Conservation (phyloP, 208 protist species). For the Jaenimonas drosophilae region DNA sequence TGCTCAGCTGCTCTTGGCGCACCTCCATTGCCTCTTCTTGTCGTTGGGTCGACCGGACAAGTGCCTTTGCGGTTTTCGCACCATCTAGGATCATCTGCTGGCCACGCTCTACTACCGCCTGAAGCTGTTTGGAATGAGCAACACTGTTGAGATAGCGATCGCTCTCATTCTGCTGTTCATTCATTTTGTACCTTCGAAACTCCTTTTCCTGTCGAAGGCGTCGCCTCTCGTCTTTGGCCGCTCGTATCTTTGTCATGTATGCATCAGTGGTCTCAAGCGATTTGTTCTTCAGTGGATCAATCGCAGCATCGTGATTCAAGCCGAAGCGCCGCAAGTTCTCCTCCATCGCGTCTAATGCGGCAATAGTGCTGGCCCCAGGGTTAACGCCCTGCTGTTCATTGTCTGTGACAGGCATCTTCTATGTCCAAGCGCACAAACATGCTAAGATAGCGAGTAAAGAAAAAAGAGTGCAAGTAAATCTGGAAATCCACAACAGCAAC, state of each 20-base stretch:
- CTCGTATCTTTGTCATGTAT: conserved; percentile 47
- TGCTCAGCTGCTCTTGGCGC: too few species aligned
- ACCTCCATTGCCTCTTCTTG: too few species aligned
- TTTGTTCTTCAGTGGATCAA: conserved; percentile 2
- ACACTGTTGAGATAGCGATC: conserved; percentile 10
- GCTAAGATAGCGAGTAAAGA: too few species aligned
- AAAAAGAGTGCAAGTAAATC: too few species aligned
- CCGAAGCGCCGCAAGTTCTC: conserved; percentile 66
- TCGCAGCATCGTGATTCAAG: conserved; percentile 15
- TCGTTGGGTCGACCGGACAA: too few species aligned
- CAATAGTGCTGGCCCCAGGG: too few species aligned
- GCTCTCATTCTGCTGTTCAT: conserved; percentile 32
- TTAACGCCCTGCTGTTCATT: too few species aligned
- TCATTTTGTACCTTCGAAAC: conserved; percentile 31
- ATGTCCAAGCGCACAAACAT: too few species aligned
- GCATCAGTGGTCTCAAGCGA: conserved; percentile 10
- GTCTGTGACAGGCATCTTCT: too few species aligned
- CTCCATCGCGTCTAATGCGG: conserved; percentile 57
- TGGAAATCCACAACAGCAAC: too few species aligned
- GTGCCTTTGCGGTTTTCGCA: conserved; percentile 7
- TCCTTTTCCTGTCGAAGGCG: conserved; percentile 48
- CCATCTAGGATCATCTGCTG: conserved; percentile 21
- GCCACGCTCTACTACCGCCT: conserved; percentile 22
- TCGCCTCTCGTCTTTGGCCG: conserved; percentile 33
- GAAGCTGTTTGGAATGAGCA: conserved; percentile 14